phyloP scores from a whole-genome alignment of 768 basidiomycete genomes.

The Collybia nuda region DNA sequence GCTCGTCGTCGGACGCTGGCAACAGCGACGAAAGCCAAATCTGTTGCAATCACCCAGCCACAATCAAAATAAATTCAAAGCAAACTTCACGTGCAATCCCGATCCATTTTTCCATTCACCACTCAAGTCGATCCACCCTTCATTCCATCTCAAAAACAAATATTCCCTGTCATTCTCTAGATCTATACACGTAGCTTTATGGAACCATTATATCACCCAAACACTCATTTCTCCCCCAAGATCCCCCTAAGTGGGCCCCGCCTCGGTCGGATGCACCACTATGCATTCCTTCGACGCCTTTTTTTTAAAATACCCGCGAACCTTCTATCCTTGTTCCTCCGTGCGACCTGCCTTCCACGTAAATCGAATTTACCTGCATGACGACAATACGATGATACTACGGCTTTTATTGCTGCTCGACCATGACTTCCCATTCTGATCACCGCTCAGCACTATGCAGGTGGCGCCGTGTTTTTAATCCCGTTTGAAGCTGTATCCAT shows the following conservation, averaged over 20 bases:
- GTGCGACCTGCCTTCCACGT: not conserved
- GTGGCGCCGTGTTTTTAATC: too few species aligned
- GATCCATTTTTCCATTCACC: not conserved
- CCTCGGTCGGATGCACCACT: not conserved
- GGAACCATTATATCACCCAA: not conserved
- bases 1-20: conserved; percentile 23
- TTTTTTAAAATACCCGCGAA: too few species aligned
- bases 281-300: too few species aligned
- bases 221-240: not conserved
- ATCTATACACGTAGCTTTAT: not conserved
- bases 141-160: too few species aligned
- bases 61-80: conserved; percentile 30
- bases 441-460: too few species aligned
- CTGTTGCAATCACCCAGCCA: conserved; percentile 36
- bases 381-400: too few species aligned
- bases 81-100: conserved; percentile 18
- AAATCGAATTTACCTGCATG: not conserved
- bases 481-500: too few species aligned
- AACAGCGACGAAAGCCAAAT: conserved; percentile 32
- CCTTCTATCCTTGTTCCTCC: not conserved
- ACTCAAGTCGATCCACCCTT: not conserved
- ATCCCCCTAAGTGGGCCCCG: not conserved
- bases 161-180: too few species aligned
- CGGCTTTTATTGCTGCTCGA: too few species aligned
- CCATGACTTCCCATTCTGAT: too few species aligned